Conservation (phyloP, 176 grass and related monocot genomes). For the Hordeum vulgare region MorexV3_pseudomolecules_assembly NC_058522.1:456482493-456482992, state of each 20-base stretch:
- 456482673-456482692: constrained; percentile 29
- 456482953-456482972: neutral
- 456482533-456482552: neutral
- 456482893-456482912: neutral
- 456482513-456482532: neutral
- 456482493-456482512: too few species aligned
- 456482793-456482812: constrained; percentile 16
- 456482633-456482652: neutral
- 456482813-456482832: constrained; percentile 22
- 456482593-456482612: neutral
- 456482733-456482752: neutral
- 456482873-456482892: neutral
- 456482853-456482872: too few species aligned
- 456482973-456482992: neutral
- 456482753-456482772: neutral
- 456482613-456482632: neutral
- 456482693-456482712: neutral
- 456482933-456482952: neutral
- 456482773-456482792: constrained; percentile 16
- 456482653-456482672: neutral
- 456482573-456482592: neutral
- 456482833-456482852: neutral
- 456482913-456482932: neutral
- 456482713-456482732: neutral
- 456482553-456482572: neutral